Conservation (phyloP, 1,139 yeast species). For the Pichia sp. region DNA sequence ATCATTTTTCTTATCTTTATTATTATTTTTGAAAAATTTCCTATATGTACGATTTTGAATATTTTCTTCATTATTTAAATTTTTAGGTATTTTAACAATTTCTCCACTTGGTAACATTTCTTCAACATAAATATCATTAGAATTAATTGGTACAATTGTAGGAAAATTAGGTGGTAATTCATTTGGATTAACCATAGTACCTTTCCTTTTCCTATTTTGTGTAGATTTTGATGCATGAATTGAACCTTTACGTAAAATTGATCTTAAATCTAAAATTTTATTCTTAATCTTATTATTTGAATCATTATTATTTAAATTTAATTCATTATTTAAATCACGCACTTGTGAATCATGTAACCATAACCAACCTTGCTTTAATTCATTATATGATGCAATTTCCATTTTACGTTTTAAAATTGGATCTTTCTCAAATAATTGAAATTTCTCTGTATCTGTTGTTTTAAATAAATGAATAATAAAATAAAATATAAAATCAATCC, state of each 20-base stretch:
- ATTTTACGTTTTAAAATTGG: constrained; percentile 58
- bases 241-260: constrained; percentile 32
- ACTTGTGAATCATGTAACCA: constrained; percentile 40
- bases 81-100: constrained; percentile 38
- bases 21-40: constrained; percentile 16
- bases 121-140: constrained; percentile 33
- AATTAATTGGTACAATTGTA: constrained; percentile 32
- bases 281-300: constrained; percentile 37
- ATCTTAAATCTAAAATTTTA: constrained; percentile 25
- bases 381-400: constrained; percentile 66
- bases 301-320: constrained; percentile 33
- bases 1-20: not conserved
- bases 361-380: constrained; percentile 78
- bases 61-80: constrained; percentile 16
- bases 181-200: constrained; percentile 38
- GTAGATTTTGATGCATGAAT: constrained; percentile 26
- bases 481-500: constrained; percentile 60
- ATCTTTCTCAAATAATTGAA: constrained; percentile 71
- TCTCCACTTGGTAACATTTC: constrained; percentile 72
- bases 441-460: constrained; percentile 74
- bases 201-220: constrained; percentile 43
- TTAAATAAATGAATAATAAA: constrained; percentile 48
- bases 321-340: constrained; percentile 26
- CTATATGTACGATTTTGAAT: constrained; percentile 22
- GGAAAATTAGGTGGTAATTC: constrained; percentile 51